A percentile compares a stretch with the other conserved stretches of the same genome.
These are phyloP conservation scores for Suhomyces canberraensis DNA, from an alignment of 805 yeast species.

Conservation along the genomic window DNA sequence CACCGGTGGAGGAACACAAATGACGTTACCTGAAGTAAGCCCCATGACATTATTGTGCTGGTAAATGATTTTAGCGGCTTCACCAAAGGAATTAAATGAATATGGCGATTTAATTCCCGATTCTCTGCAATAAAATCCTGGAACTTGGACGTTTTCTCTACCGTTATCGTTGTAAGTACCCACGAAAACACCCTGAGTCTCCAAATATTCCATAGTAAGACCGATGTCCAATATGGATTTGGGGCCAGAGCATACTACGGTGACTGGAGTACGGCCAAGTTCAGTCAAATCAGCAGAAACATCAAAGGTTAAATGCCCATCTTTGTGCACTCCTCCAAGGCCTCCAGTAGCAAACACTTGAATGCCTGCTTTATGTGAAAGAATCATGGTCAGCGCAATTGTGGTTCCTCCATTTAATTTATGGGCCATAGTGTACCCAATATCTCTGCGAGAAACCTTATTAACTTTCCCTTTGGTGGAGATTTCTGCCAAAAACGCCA, in stretches of 20 bases:
- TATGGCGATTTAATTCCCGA: slow-evolving; percentile 74
- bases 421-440: slow-evolving; percentile 65
- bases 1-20: slow-evolving; percentile 80
- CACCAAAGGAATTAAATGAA: slow-evolving; percentile 46
- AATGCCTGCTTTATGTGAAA: slow-evolving; percentile 73
- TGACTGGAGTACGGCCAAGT: slow-evolving; percentile 74
- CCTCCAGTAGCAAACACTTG: slow-evolving; percentile 92
- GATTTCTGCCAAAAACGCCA: slow-evolving; percentile 48
- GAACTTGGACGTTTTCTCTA: slow-evolving; percentile 46
- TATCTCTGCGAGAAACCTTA: slow-evolving; percentile 79
- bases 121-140: slow-evolving; percentile 79
- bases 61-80: slow-evolving; percentile 63
- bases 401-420: slow-evolving; percentile 82
- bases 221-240: slow-evolving; percentile 79
- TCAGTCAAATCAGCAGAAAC: slow-evolving; percentile 86
- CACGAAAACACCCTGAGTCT: slow-evolving; percentile 88
- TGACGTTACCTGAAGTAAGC: slow-evolving; percentile 64
- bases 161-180: slow-evolving; percentile 58
- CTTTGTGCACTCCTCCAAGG: slow-evolving; percentile 85
- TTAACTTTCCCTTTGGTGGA: slow-evolving; percentile 25
- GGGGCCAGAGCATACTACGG: slow-evolving; percentile 93
- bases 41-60: slow-evolving; percentile 43
- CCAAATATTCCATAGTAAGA: slow-evolving; percentile 79
- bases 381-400: slow-evolving; percentile 82
- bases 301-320: slow-evolving; percentile 73